A percentile compares a stretch with the other conserved stretches of the same genome.
Evolutionary conservation across 495 filamentous ascomycete genomes (phyloP).

Genomic region (Penicillium manginii): DNA sequence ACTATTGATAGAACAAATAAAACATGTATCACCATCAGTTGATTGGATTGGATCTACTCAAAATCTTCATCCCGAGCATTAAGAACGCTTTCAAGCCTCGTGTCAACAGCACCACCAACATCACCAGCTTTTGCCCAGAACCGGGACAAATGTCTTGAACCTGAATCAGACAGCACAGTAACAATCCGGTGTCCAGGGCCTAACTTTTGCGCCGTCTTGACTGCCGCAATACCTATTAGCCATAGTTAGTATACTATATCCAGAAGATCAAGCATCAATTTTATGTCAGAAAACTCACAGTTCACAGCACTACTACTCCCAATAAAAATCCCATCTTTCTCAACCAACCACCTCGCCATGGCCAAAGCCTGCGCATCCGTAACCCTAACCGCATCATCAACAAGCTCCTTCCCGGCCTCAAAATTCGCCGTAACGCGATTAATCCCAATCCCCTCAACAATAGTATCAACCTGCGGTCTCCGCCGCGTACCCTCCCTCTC

Average conservation of each 20-base stretch:
- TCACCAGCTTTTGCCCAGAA: constrained; percentile 87
- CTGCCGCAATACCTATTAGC: constrained; percentile 74
- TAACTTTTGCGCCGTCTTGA: constrained; percentile 73
- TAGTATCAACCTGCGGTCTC: constrained; percentile 88
- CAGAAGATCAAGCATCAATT: neutral
- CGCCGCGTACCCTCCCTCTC: constrained; percentile 90
- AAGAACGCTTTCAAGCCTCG: constrained; percentile 55
- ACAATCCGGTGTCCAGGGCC: constrained; percentile 82
- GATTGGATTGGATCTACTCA: constrained; percentile 15
- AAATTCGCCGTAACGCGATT: constrained; percentile 92
- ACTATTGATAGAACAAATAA: neutral
- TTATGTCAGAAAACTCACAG: constrained; percentile 56
- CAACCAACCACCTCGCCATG: constrained; percentile 95
- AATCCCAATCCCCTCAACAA: constrained; percentile 95
- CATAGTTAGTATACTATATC: constrained; percentile 5
- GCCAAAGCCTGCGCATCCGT: constrained; percentile 87
- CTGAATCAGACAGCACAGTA: constrained; percentile 90
- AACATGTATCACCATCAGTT: constrained; percentile 11
- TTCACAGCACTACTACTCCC: constrained; percentile 96
- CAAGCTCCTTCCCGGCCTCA: constrained; percentile 76
- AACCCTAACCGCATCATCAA: constrained; percentile 90
- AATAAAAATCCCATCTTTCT: constrained; percentile 93
- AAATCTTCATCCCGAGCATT: constrained; percentile 45
- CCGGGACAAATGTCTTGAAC: constrained; percentile 87
- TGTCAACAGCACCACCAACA: constrained; percentile 60